phyloP scores from a whole-genome alignment of 805 yeast species.

The Barnettozyma pratensis region DNA sequence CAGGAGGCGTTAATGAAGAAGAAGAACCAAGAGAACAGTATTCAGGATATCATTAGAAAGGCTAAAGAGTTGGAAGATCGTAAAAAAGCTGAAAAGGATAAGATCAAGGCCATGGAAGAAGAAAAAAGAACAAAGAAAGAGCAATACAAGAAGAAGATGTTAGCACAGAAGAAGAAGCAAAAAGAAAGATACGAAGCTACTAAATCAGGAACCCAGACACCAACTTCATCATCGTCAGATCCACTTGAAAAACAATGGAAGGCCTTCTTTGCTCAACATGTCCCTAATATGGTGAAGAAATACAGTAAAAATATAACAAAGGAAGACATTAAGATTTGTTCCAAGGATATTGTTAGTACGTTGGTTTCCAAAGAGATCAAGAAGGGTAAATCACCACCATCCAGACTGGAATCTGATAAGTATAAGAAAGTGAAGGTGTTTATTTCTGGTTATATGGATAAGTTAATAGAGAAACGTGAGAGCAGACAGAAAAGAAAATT shows the following conservation, averaged over 20 bases:
- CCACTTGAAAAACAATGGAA: constrained; percentile 31
- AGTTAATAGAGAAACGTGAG: constrained; percentile 45
- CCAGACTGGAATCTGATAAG: constrained; percentile 58
- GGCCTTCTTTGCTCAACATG: constrained; percentile 56
- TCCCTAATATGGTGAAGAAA: constrained; percentile 73
- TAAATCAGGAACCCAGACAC: constrained; percentile 10
- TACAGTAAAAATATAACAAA: constrained; percentile 64
- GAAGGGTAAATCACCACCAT: constrained; percentile 38
- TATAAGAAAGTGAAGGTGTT: constrained; percentile 64
- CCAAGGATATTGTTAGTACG: constrained; percentile 68
- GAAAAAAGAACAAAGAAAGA: constrained; percentile 27
- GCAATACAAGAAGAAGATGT: constrained; percentile 28
- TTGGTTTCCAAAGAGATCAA: constrained; percentile 63
- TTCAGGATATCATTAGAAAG: constrained; percentile 35
- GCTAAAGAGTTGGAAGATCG: constrained; percentile 29
- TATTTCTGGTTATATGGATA: constrained; percentile 60
- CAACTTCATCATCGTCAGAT: constrained; percentile 10
- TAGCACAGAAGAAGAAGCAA: constrained; percentile 15
- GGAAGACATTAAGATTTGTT: constrained; percentile 69
- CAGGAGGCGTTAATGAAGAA: constrained; percentile 19
- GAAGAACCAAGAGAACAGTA: constrained; percentile 17
- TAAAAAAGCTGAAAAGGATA: constrained; percentile 22
- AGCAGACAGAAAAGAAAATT: constrained; percentile 24
- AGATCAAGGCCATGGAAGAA: constrained; percentile 11
- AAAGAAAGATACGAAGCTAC: constrained; percentile 4